phyloP scores from a whole-genome alignment of 768 basidiomycete species.

The Paxillus involutus region DNA sequence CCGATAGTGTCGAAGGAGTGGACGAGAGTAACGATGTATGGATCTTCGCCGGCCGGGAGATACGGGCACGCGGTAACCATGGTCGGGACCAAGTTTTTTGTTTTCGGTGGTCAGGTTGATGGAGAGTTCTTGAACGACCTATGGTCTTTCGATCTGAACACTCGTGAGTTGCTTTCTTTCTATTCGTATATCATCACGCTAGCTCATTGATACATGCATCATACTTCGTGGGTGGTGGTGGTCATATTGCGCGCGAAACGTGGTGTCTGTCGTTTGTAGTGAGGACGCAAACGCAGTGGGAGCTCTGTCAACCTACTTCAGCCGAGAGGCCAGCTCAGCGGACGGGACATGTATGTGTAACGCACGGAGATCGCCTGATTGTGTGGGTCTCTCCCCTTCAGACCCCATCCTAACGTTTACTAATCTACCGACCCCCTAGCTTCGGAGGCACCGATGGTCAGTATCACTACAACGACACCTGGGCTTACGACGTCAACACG shows the following conservation, averaged over 20 bases:
- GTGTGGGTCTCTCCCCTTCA: slow-evolving; percentile 53
- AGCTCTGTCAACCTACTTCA: slow-evolving; percentile 62
- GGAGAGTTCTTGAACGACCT: slow-evolving; percentile 93
- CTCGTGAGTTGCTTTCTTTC: slow-evolving; percentile 54
- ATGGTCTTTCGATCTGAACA: slow-evolving; percentile 95
- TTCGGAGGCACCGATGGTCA: slow-evolving; percentile 99
- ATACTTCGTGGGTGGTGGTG: neutral
- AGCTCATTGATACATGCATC: neutral
- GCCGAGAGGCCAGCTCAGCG: slow-evolving; percentile 72
- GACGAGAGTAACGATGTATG: slow-evolving; percentile 81
- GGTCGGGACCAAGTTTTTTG: slow-evolving; percentile 86
- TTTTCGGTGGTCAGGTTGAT: slow-evolving; percentile 96
- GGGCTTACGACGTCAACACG: slow-evolving; percentile 85
- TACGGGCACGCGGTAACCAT: slow-evolving; percentile 97
- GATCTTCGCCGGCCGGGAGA: slow-evolving; percentile 79
- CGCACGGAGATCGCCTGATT: slow-evolving; percentile 79
- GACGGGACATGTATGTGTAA: slow-evolving; percentile 90
- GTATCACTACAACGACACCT: slow-evolving; percentile 99
- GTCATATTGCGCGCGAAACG: neutral
- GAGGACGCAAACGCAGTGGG: slow-evolving; percentile 83
- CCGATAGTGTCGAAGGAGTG: slow-evolving; percentile 86
- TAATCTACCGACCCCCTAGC: slow-evolving; percentile 39
- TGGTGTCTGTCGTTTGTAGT: slow-evolving; percentile 45
- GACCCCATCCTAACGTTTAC: slow-evolving; percentile 12
- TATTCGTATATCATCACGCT: neutral